phyloP scores from a whole-genome alignment of 2,329 filamentous ascomycete species.

The Paracoccidioides lutzii region DNA sequence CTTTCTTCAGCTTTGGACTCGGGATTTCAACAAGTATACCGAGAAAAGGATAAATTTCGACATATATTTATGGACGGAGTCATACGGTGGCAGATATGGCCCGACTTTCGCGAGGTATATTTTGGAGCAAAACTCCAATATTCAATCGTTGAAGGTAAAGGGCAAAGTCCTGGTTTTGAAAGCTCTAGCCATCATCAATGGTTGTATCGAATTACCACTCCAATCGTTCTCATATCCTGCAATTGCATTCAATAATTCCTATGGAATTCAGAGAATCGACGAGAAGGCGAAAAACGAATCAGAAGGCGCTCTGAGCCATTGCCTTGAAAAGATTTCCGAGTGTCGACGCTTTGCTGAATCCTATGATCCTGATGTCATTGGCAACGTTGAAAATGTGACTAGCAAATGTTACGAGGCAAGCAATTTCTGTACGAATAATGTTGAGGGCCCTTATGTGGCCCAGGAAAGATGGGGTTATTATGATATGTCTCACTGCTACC shows the following conservation, averaged over 20 bases:
- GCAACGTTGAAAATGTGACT: conserved; percentile 34
- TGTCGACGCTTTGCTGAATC: conserved; percentile 36
- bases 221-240: conserved; percentile 35
- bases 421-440: conserved; percentile 26
- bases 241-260: conserved; percentile 38
- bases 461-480: conserved; percentile 39
- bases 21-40: conserved; percentile 43
- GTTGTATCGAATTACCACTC: conserved; percentile 51
- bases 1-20: conserved; percentile 44
- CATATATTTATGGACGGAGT: conserved; percentile 34
- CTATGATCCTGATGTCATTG: conserved; percentile 39
- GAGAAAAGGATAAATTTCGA: conserved; percentile 33
- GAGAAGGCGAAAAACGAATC: conserved; percentile 2
- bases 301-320: conserved; percentile 33
- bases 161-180: conserved; percentile 21
- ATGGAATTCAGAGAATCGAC: conserved; percentile 45
- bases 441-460: conserved; percentile 34
- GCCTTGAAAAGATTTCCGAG: conserved; percentile 39
- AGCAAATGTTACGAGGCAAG: conserved; percentile 32
- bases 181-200: conserved; percentile 43
- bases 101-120: conserved; percentile 28
- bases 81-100: conserved; percentile 33
- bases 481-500: conserved; percentile 40
- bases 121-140: conserved; percentile 29
- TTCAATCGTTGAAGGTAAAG: conserved; percentile 31